A percentile compares a stretch with the other conserved stretches of the same genome.
These are phyloP conservation scores for Karstenula rhodostoma DNA, from an alignment of 2,329 filamentous ascomycete species.

Conservation along the genomic window DNA sequence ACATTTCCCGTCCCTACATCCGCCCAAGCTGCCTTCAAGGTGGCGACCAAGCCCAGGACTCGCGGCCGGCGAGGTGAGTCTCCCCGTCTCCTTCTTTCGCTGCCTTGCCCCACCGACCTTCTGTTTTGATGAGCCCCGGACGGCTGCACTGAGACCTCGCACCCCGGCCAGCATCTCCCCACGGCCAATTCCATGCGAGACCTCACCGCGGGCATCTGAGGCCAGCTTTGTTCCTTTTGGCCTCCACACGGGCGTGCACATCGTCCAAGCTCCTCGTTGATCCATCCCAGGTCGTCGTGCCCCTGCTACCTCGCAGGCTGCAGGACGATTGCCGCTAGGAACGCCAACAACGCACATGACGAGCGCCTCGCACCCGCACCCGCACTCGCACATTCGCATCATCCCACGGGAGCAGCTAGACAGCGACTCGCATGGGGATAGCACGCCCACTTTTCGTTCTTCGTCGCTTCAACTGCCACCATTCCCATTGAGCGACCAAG, in stretches of 20 bases:
- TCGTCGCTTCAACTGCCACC: slow-evolving; percentile 23
- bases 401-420: slow-evolving; percentile 22
- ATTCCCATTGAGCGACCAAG: background rate
- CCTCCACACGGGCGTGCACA: background rate
- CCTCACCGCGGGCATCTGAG: background rate
- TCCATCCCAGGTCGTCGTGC: slow-evolving; percentile 30
- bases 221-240: too few relatives aligned
- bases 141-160: background rate
- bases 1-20: background rate
- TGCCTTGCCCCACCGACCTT: background rate
- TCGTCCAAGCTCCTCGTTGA: background rate
- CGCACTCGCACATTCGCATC: slow-evolving; percentile 30
- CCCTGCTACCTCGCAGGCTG: slow-evolving; percentile 18
- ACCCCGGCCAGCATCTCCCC: background rate
- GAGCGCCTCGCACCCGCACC: slow-evolving; percentile 18
- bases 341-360: slow-evolving; percentile 17
- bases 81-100: slow-evolving; percentile 1
- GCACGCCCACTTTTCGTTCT: slow-evolving; percentile 22
- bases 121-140: background rate
- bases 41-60: slow-evolving; percentile 28
- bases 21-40: slow-evolving; percentile 18
- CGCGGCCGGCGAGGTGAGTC: slow-evolving; percentile 36
- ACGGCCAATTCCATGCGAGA: background rate
- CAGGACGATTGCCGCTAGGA: slow-evolving; percentile 28
- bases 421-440: slow-evolving; percentile 16